These are phyloP conservation scores for Moricandia arvensis DNA, from an alignment of 345 rosid genomes.

Conservation along the genomic window DNA sequence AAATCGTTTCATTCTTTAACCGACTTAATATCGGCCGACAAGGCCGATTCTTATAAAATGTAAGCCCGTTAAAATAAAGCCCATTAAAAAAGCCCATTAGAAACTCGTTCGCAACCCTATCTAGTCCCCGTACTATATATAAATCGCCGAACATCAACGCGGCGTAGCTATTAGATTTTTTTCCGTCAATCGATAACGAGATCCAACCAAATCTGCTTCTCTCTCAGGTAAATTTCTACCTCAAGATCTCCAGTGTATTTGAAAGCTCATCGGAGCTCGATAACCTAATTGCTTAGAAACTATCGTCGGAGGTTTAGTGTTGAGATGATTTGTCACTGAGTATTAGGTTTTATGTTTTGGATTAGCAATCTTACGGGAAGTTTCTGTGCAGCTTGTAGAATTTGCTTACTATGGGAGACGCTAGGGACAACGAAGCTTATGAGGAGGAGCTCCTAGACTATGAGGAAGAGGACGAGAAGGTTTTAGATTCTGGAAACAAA, in stretches of 20 bases:
- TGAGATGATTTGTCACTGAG: not conserved
- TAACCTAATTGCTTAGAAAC: not conserved
- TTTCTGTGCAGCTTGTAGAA: not conserved
- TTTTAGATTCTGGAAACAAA: conserved; percentile 64
- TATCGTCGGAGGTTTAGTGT: not conserved
- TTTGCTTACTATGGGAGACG: conserved; percentile 68
- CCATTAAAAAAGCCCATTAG: not conserved
- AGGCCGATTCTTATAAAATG: too few relatives aligned
- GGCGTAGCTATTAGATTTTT: not conserved
- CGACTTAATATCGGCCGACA: not conserved
- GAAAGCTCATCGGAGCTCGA: not conserved
- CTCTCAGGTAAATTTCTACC: conserved; percentile 34
- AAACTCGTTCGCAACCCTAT: not conserved
- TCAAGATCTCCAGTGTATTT: not conserved
- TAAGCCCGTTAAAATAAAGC: not conserved
- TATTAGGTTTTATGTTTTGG: not conserved
- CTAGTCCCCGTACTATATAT: not conserved
- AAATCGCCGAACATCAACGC: not conserved
- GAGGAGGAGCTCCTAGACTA: conserved; percentile 99
- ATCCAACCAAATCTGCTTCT: conserved; percentile 2
- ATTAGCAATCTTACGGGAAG: not conserved
- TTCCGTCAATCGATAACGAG: conserved; percentile 12
- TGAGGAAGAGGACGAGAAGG: conserved; percentile 95
- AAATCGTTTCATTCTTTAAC: too few relatives aligned
- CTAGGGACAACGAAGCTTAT: conserved; percentile 89